Evolutionary conservation across 768 basidiomycete genomes (phyloP).

Genomic region (Rossbeevera mucosa): DNA sequence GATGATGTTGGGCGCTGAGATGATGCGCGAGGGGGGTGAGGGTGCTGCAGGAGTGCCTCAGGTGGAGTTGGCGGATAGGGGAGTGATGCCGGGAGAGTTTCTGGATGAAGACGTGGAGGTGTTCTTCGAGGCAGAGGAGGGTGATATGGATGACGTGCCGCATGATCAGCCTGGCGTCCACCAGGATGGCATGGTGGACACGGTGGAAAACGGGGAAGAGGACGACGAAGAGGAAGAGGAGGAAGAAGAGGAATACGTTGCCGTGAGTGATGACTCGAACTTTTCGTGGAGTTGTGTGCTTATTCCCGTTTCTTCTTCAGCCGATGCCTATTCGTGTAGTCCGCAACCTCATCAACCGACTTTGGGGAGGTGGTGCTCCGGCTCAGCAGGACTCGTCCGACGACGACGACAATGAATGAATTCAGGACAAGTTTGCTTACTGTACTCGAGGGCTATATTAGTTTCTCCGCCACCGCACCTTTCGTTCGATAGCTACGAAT

Average conservation of each 20-base stretch:
- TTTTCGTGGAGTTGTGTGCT: background rate
- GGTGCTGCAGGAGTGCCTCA: slow-evolving; percentile 21
- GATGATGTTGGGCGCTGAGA: slow-evolving; percentile 47
- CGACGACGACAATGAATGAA: slow-evolving; percentile 8
- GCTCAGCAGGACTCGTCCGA: slow-evolving; percentile 19
- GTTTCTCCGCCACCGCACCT: background rate
- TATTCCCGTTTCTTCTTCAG: slow-evolving; percentile 29
- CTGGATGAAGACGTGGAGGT: slow-evolving; percentile 33
- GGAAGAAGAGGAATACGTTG: slow-evolving; percentile 39
- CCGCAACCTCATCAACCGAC: slow-evolving; percentile 53
- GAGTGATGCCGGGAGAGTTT: slow-evolving; percentile 44
- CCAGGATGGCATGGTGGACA: slow-evolving; percentile 24
- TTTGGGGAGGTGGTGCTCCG: slow-evolving; percentile 37
- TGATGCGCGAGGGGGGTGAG: slow-evolving; percentile 32
- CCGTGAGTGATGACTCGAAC: slow-evolving; percentile 34
- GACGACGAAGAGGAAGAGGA: slow-evolving; percentile 27
- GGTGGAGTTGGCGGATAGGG: slow-evolving; percentile 19
- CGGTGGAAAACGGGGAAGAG: slow-evolving; percentile 39
- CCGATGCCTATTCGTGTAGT: slow-evolving; percentile 56
- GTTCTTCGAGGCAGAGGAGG: slow-evolving; percentile 23
- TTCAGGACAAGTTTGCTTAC: background rate
- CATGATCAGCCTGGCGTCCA: slow-evolving; percentile 19
- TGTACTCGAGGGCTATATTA: background rate
- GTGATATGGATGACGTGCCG: slow-evolving; percentile 18
- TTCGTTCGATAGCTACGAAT: background rate